These are phyloP conservation scores for Juglanconis sp. DNA, from an alignment of 2,329 filamentous ascomycete genomes.

Conservation along the genomic window DNA sequence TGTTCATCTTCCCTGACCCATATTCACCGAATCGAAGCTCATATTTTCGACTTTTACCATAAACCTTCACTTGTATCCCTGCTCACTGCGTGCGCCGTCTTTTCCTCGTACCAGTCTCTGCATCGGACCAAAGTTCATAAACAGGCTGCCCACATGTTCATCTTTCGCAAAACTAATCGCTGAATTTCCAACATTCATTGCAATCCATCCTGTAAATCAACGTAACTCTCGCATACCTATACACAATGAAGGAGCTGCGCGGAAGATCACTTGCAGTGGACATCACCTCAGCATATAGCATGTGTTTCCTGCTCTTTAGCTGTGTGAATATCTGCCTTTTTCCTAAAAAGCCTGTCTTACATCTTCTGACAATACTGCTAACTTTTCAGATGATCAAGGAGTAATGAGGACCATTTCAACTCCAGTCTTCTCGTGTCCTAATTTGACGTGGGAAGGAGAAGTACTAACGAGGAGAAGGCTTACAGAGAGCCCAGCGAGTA, in stretches of 20 bases:
- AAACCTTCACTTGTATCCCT: too few relatives aligned
- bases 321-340: not conserved
- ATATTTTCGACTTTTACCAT: too few relatives aligned
- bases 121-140: too few relatives aligned
- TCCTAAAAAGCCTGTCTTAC: not conserved
- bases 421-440: not conserved
- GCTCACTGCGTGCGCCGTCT: too few relatives aligned
- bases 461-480: not conserved
- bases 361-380: not conserved
- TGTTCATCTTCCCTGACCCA: too few relatives aligned
- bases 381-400: constrained; percentile 9
- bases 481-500: not conserved
- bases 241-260: constrained; percentile 10
- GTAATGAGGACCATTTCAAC: constrained; percentile 9
- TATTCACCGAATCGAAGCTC: too few relatives aligned
- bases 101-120: too few relatives aligned
- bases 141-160: too few relatives aligned
- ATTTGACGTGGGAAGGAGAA: not conserved
- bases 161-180: too few relatives aligned
- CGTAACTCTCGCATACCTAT: not conserved
- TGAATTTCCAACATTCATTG: not conserved
- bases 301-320: constrained; percentile 12
- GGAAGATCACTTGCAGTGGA: constrained; percentile 2
- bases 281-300: constrained; percentile 8
- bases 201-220: not conserved